Percentiles rank a stretch among this genome's conserved stretches.
Conservation (phyloP, 345 rosid species). For the Luvunga scandens region DNA sequence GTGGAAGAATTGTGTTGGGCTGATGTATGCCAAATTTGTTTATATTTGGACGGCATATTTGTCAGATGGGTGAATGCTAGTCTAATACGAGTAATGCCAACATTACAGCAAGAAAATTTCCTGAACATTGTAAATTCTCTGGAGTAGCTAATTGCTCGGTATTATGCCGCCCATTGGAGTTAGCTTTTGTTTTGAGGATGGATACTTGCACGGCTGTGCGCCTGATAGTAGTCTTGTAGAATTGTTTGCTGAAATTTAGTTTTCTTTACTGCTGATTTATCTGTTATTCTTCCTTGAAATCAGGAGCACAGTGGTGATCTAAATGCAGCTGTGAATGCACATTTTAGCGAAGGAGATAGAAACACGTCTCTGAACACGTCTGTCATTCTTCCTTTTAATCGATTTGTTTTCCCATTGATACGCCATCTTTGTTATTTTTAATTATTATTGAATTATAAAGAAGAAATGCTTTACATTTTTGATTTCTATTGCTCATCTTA, state of each 20-base stretch:
- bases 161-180: background rate
- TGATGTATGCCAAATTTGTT: background rate
- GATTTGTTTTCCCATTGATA: background rate
- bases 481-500: background rate
- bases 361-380: slow-evolving; percentile 38
- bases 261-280: slow-evolving; percentile 13
- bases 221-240: background rate
- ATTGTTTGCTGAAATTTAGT: slow-evolving; percentile 1
- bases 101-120: background rate
- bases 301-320: slow-evolving; percentile 94
- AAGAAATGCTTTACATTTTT: background rate
- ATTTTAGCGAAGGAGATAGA: slow-evolving; percentile 83
- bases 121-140: background rate
- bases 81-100: background rate
- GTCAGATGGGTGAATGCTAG: background rate
- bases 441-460: too few relatives aligned
- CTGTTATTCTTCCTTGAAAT: slow-evolving; percentile 19
- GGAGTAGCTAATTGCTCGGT: background rate
- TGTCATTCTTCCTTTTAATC: slow-evolving; percentile 4
- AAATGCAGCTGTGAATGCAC: slow-evolving; percentile 90
- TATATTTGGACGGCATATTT: background rate
- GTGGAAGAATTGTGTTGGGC: background rate
- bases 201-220: background rate
- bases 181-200: background rate
- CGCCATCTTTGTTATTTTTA: background rate